Base-by-base conservation (phyloP, 805 yeast genomes). In the Naumovozyma dairenensis region DNA sequence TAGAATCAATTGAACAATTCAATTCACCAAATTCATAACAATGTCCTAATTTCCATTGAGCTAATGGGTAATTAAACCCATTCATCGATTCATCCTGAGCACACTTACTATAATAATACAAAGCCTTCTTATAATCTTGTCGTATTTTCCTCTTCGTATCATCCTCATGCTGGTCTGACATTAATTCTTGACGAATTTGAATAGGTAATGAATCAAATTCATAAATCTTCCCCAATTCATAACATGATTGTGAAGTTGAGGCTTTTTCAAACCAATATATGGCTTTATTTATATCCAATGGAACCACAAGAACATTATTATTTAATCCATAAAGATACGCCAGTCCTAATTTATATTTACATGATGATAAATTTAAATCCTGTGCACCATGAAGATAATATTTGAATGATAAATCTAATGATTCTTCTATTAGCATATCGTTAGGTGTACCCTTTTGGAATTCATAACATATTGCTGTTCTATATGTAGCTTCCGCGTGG, bases 271-370 rank as follows among this genome's bases (percentile, higher is more conserved):
- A 61, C 78, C 79, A 74, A 16, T 60, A 48, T 6, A 74, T 42
- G 2, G 78, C 71, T 37, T 34, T 15, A 24, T 14, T 34, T 2
- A 39, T 20, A 28, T 38, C 35, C 22, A 13, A n/a, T 62, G 62
- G 26, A 52, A 45, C 10, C 68, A 60, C 29, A 65, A 38, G 16
- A 25, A 32, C 17, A 27, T 32, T 25, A 6, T 53, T 64, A 16
- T 62, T 59, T 2, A 68, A 48, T 2, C 79, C 80, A 13, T 71
- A 65, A 13, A 77, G 61, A 43, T 69, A 63, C 29, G 77, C 65
- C 72, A 77, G 70, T 5, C 86, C 92, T 13, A 80, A 57, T 54
- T 80, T 78, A 58, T 77, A 80, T 82, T 80, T 78, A 16, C 85
- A 76, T 10, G 76, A 68, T 3, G 70, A 33, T 32, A 54, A 72